Conservation (phyloP, 2,329 filamentous ascomycete genomes). For the Phialocephala subalpina region DNA sequence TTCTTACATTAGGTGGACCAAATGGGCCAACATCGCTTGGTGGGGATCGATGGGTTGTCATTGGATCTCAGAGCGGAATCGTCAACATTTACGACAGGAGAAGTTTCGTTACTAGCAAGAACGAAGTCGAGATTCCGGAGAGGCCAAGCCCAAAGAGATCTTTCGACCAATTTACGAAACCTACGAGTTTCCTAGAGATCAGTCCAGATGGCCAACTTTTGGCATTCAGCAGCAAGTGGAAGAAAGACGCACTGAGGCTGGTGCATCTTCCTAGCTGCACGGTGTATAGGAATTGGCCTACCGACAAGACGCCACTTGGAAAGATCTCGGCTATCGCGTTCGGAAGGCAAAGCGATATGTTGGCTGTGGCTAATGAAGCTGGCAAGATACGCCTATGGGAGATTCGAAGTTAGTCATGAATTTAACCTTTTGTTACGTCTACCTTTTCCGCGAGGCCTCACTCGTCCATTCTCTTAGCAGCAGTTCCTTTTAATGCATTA, state of each 20-base stretch:
- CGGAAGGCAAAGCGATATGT: slow-evolving; percentile 67
- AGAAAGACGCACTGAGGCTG: slow-evolving; percentile 86
- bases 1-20: slow-evolving; percentile 78
- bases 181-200: slow-evolving; percentile 81
- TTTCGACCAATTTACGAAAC: slow-evolving; percentile 88
- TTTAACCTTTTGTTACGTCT: not conserved
- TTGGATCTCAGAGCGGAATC: slow-evolving; percentile 87
- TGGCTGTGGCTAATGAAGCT: slow-evolving; percentile 88
- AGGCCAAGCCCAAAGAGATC: slow-evolving; percentile 75
- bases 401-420: slow-evolving; percentile 59
- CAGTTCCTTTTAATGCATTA: not conserved
- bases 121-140: slow-evolving; percentile 63
- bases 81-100: slow-evolving; percentile 91
- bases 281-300: slow-evolving; percentile 97
- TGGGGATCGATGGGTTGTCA: slow-evolving; percentile 86
- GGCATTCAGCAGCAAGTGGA: slow-evolving; percentile 85
- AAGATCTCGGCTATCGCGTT: slow-evolving; percentile 80
- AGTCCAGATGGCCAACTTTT: slow-evolving; percentile 90
- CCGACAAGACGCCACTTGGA: slow-evolving; percentile 85
- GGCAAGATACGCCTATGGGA: slow-evolving; percentile 94
- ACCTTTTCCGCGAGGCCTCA: not conserved
- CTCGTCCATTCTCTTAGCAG: not conserved
- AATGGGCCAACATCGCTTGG: slow-evolving; percentile 68
- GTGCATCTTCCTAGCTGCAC: slow-evolving; percentile 93
- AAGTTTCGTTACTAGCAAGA: slow-evolving; percentile 47